Base-by-base conservation (phyloP, 202 grass and related monocot genomes). In the Bolboschoenoplectus hybrid region DNA sequence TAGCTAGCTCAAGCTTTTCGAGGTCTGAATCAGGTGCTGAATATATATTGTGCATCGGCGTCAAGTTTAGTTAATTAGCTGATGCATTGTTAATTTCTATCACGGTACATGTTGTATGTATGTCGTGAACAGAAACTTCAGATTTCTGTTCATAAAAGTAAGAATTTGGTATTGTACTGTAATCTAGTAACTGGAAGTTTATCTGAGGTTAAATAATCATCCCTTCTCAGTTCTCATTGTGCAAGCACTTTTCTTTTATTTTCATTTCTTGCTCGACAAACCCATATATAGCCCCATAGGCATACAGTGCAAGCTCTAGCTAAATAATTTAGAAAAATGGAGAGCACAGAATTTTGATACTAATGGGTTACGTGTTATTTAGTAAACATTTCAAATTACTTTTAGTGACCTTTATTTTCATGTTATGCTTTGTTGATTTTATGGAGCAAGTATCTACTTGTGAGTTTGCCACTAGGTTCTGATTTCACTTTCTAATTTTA, bases 1-100 rank as follows among this genome's bases (percentile, higher is more conserved):
- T 53, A 36, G 6, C 41, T 66, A 68, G 46, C 58, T 91, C 52
- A 82, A 39, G 35, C 0, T 84, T 26, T 93, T 93, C 34, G 89
- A 91, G 1, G 87, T 9, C 0, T 75, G 71, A 52, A 75, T n/a
- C 13, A 46, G 35, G 44, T n/a, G 44, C 2, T 51, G 6, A 12
- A 26, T 26, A 26, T 26, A 52, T n/a, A 6, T 50, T 75, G 43
- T 75, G 14, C 9, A n/a, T 74, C 16, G 47, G 47, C 7, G 9
- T 50, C 0, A 50, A 50, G 6, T 61, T 20, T 7, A 61, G 57
- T 61, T 61, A 17, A 26, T 26, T 26, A 26, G 26, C 26, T 26
- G 57, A 17, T n/a, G 6, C 17, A 61, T 63, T n/a, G 2, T 62
- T 26, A 26, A 1, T 61, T 19, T 20, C 58, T 61, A 61, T 20